These are phyloP conservation scores for Thalassiosira hispida DNA, from an alignment of 352 stramenopile genomes.

Conservation along the genomic window DNA sequence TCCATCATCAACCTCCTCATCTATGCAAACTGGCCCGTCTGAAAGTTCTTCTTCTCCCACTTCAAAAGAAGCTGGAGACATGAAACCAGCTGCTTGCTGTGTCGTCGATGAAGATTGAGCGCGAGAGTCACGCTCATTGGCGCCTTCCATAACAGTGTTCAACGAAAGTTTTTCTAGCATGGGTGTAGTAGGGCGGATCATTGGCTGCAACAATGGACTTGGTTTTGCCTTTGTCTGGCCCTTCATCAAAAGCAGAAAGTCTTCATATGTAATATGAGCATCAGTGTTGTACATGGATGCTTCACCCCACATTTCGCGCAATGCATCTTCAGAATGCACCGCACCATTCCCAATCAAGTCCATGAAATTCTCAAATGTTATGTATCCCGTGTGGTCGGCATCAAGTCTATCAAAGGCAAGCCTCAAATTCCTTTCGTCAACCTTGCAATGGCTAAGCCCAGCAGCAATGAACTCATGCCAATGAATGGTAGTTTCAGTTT, in stretches of 20 bases:
- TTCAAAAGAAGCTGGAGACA: conserved; percentile 44
- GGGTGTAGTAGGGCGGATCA: not conserved
- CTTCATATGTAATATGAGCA: conserved; percentile 89
- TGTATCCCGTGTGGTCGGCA: conserved; percentile 88
- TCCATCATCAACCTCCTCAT: conserved; percentile 43
- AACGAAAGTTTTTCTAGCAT: conserved; percentile 25
- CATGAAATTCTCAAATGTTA: conserved; percentile 86
- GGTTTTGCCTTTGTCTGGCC: conserved; percentile 54
- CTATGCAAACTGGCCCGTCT: conserved; percentile 48
- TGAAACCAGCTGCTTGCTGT: conserved; percentile 21
- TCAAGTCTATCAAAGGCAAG: conserved; percentile 88
- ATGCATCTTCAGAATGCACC: conserved; percentile 77
- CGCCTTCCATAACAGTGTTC: conserved; percentile 12
- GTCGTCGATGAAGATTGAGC: not conserved
- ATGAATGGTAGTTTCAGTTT: conserved; percentile 74
- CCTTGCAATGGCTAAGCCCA: conserved; percentile 72
- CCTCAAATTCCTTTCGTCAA: conserved; percentile 82
- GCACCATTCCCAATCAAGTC: conserved; percentile 90
- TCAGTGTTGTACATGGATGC: conserved; percentile 65
- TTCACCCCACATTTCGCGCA: conserved; percentile 64
- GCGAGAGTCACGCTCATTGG: not conserved
- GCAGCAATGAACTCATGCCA: conserved; percentile 86
- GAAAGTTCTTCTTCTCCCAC: conserved; percentile 29
- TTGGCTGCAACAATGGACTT: conserved; percentile 16
- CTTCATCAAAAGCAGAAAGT: conserved; percentile 87